These are phyloP conservation scores for Colletotrichum siamense DNA, from an alignment of 2,329 filamentous ascomycete genomes.

Conservation along the genomic window DNA sequence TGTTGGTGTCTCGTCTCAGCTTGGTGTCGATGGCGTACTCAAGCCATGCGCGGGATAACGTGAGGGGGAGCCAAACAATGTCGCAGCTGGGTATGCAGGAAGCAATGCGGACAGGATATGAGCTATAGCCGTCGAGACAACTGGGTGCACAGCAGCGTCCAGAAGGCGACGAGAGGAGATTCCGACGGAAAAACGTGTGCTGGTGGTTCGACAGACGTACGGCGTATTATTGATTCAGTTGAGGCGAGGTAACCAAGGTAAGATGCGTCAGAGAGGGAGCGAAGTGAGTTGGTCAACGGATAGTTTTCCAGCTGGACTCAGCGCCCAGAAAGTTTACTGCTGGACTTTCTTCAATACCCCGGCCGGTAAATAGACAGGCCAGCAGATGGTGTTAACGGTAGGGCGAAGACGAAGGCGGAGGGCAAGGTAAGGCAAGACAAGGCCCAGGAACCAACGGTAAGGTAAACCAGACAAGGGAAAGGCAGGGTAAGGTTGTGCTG, in stretches of 20 bases:
- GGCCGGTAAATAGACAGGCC: neutral
- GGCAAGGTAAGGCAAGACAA: neutral
- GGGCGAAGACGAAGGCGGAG: slow-evolving; percentile 1
- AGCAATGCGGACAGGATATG: neutral
- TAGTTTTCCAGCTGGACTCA: neutral
- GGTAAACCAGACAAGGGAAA: neutral
- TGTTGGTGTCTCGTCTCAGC: slow-evolving; percentile 6
- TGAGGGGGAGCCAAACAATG: neutral
- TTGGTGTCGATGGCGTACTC: neutral
- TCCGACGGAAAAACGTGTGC: neutral
- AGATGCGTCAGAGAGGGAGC: neutral
- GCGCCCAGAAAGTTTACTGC: slow-evolving; percentile 10
- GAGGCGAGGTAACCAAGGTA: neutral
- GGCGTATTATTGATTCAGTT: neutral
- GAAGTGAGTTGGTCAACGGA: neutral
- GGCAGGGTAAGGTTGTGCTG: neutral
- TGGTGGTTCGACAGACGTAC: slow-evolving; percentile 1
- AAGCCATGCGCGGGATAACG: neutral
- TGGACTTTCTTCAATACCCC: slow-evolving; percentile 1
- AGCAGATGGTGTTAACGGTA: neutral
- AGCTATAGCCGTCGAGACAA: neutral
- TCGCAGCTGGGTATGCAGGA: neutral
- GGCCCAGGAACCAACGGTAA: neutral
- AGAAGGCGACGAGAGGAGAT: neutral
- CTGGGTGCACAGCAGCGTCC: slow-evolving; percentile 20